Percentiles rank a stretch among this genome's conserved stretches.
These are phyloP conservation scores for Kodamaea kakaduensis DNA, from an alignment of 805 yeast genomes.

Conservation along the genomic window DNA sequence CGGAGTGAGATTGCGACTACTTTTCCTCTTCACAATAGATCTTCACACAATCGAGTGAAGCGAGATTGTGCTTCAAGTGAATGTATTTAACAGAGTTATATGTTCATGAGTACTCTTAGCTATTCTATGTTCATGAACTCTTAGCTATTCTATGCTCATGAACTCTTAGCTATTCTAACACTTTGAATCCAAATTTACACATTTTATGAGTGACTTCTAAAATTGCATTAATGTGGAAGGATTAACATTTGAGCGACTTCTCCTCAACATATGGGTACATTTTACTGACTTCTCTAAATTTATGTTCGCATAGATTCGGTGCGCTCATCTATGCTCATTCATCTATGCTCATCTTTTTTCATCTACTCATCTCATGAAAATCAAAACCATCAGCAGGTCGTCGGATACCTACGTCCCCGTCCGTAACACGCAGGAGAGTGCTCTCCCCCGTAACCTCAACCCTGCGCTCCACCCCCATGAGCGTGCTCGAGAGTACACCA, in stretches of 20 bases:
- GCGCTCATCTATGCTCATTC: too few relatives aligned
- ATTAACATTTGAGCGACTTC: not conserved
- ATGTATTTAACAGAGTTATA: too few relatives aligned
- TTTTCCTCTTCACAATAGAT: too few relatives aligned
- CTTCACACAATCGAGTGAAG: too few relatives aligned
- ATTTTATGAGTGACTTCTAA: too few relatives aligned
- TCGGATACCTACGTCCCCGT: constrained; percentile 92
- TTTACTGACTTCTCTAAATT: too few relatives aligned
- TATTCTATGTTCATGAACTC: not conserved
- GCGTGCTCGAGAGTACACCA: constrained; percentile 92
- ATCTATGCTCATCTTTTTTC: not conserved
- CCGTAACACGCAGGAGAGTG: constrained; percentile 80
- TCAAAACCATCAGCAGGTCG: constrained; percentile 84
- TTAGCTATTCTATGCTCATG: not conserved
- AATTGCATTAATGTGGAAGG: too few relatives aligned
- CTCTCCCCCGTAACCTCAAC: constrained; percentile 82
- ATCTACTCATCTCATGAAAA: constrained; percentile 49
- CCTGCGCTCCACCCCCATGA: constrained; percentile 97
- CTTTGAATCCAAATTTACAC: not conserved
- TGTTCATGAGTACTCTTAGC: not conserved
- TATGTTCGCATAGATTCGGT: too few relatives aligned
- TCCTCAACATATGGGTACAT: too few relatives aligned
- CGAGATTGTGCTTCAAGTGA: too few relatives aligned
- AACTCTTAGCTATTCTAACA: not conserved
- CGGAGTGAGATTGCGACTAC: too few relatives aligned